Evolutionary conservation across 257 asterid genomes (phyloP), one percentile per base, ranked within the genome.

Genomic region (Nicotiana knightiana): DNA sequence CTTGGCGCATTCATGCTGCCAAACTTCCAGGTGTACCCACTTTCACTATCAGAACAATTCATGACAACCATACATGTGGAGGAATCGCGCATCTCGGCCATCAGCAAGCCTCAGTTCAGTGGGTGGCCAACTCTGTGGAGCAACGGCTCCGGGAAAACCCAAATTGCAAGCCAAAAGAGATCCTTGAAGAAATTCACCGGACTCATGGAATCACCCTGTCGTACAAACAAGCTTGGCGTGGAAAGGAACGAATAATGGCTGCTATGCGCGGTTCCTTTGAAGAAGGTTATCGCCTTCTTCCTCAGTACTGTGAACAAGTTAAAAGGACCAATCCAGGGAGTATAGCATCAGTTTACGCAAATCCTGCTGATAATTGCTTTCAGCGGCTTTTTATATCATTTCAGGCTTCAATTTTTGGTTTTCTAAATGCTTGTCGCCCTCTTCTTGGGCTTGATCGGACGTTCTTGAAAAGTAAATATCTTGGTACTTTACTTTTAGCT

Each of bases 141-240:
- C 94, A 93, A 87, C 90, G 90, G 61, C 95, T 96, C 16, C 81
- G 91, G 63, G 98, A 94, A 86, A 94, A 96, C 82, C 98, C 98
- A 0, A 91, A 93, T 64, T 96, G 84, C 91, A 96, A 96, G 87
- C 99, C 99, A 1, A 96, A 96, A 80, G 99, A 96, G 90, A 96
- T 96, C 67, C 63, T 96, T 87, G 97, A 96, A 84, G 99, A 96
- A 79, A 94, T 96, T 90, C 97, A 94, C 84, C 86, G 90, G 83
- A 83, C 76, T 66, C 97, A 96, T 51, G 99, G 99, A 15, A 94
- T 96, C 82, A 93, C 97, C 37, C 84, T 96, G 55, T 96, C 99
- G 1, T 96, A 96, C 89, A 96, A 92, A 88, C 99, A 96, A 89
- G 99, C 99, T 0, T 96, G 99, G 99, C 93, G 98, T 15, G 99